Conservation (phyloP, 139 green algal species). For the Chlorella sp. region DNA sequence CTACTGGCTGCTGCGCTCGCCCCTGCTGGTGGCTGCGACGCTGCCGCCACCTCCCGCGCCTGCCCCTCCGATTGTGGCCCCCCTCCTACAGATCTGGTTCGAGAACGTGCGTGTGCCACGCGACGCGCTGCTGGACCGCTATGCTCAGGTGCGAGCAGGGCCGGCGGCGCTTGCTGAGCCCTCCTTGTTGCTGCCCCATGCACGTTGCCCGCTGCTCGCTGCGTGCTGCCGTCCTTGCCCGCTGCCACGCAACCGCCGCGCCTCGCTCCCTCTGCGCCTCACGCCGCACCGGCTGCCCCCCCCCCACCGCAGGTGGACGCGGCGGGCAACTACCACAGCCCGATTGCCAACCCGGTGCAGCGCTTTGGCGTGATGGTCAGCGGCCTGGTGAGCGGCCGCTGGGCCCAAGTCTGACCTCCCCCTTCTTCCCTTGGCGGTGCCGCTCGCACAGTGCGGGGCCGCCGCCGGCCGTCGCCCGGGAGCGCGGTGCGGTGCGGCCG, state of each 20-base stretch:
- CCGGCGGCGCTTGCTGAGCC: too few relatives aligned
- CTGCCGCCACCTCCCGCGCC: neutral
- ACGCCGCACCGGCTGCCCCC: neutral
- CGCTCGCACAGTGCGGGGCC: too few relatives aligned
- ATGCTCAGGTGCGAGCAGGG: conserved; percentile 41
- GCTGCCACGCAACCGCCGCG: neutral
- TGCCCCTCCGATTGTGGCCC: neutral
- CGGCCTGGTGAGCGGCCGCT: conserved; percentile 77
- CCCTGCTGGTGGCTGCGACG: too few relatives aligned
- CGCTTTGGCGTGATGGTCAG: conserved; percentile 88
- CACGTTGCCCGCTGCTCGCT: too few relatives aligned
- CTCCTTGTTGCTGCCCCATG: too few relatives aligned
- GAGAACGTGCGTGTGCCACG: conserved; percentile 73
- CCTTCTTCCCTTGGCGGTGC: too few relatives aligned
- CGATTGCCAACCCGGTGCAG: conserved; percentile 59
- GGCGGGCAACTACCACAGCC: conserved; percentile 55
- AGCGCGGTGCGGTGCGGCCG: too few relatives aligned
- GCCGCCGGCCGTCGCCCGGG: too few relatives aligned
- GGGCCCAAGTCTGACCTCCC: too few relatives aligned
- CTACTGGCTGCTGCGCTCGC: too few relatives aligned
- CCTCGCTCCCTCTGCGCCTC: neutral
- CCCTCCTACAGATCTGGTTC: conserved; percentile 67
- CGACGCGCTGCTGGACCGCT: conserved; percentile 70
- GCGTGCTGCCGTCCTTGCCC: neutral
- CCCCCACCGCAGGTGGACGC: conserved; percentile 1